Evolutionary conservation across 805 yeast genomes (phyloP).

Genomic region (Spathaspora sp.): DNA sequence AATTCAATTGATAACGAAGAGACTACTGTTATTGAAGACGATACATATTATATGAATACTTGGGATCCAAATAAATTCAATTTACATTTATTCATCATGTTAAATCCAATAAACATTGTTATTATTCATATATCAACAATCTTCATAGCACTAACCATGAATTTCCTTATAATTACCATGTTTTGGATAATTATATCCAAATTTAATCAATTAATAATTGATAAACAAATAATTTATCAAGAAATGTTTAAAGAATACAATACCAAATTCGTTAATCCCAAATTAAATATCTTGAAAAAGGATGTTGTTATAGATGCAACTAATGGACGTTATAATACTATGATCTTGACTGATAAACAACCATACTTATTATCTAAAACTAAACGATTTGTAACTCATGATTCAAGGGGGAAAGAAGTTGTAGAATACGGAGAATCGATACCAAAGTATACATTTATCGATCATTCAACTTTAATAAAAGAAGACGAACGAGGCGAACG

Average conservation of each 20-base stretch:
- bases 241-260: conserved; percentile 65
- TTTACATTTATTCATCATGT: conserved; percentile 46
- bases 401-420: conserved; percentile 33
- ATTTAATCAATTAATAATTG: conserved; percentile 48
- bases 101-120: conserved; percentile 55
- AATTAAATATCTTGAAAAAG: conserved; percentile 45
- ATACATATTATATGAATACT: conserved; percentile 53
- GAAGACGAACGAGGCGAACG: background rate
- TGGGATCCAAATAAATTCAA: conserved; percentile 69
- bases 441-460: background rate
- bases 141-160: conserved; percentile 25
- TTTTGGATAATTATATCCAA: conserved; percentile 31
- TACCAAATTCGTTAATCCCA: conserved; percentile 59
- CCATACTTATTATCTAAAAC: conserved; percentile 28
- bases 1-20: conserved; percentile 14
- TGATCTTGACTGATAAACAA: conserved; percentile 16
- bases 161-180: conserved; percentile 20
- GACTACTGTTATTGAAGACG: conserved; percentile 12
- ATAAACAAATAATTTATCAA: conserved; percentile 55
- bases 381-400: conserved; percentile 52
- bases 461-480: background rate
- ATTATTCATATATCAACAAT: conserved; percentile 32
- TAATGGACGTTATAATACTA: conserved; percentile 23
- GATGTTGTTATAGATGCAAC: conserved; percentile 66
- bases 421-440: conserved; percentile 12